A percentile compares a stretch with the other conserved stretches of the same genome.
Conservation (phyloP, 805 yeast species). For the Zygosaccharomyces siamensis region DNA sequence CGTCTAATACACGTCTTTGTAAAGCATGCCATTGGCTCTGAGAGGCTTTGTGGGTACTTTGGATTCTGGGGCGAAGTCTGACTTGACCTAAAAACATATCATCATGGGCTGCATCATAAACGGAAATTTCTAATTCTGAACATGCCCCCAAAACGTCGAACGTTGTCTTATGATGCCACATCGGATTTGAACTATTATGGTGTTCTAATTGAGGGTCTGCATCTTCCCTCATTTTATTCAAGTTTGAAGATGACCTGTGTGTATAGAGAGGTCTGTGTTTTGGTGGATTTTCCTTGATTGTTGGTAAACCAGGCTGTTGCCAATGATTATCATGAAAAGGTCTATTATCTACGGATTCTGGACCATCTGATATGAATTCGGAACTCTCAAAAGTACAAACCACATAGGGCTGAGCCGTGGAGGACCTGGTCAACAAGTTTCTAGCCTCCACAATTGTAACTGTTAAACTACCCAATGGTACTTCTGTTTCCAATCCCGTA, state of each 20-base stretch:
- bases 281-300: constrained; percentile 23
- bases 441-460: constrained; percentile 79
- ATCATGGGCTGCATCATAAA: constrained; percentile 78
- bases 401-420: constrained; percentile 72
- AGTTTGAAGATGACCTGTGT: constrained; percentile 43
- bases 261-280: constrained; percentile 40
- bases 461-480: constrained; percentile 77
- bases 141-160: constrained; percentile 86
- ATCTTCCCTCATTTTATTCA: constrained; percentile 29
- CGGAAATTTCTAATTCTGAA: constrained; percentile 82
- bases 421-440: constrained; percentile 52
- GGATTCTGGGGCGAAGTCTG: constrained; percentile 58
- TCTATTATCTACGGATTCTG: constrained; percentile 41
- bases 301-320: constrained; percentile 19
- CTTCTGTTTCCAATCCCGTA: constrained; percentile 20
- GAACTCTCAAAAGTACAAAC: constrained; percentile 90
- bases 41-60: constrained; percentile 32
- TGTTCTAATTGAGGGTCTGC: constrained; percentile 24
- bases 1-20: constrained; percentile 69
- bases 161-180: constrained; percentile 88
- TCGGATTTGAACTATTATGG: constrained; percentile 47
- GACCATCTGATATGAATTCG: constrained; percentile 82
- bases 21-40: constrained; percentile 71
- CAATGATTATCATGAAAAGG: constrained; percentile 22
- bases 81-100: constrained; percentile 87